Conservation (phyloP, 176 grass and related monocot genomes). For the Musa itinerans region DNA sequence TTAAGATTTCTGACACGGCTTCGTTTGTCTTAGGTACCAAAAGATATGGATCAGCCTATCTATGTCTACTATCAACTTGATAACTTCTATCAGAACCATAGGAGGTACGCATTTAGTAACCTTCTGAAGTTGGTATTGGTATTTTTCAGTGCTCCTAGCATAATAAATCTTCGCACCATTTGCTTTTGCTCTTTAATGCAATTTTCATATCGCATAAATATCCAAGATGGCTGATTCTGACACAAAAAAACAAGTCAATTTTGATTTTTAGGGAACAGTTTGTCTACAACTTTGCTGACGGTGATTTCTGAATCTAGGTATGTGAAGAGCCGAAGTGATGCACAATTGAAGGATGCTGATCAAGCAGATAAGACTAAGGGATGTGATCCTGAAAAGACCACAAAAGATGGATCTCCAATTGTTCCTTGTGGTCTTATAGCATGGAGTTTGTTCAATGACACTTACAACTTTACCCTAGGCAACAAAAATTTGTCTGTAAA, state of each 20-base stretch:
- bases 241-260: not conserved
- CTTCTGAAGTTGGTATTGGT: not conserved
- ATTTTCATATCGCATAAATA: not conserved
- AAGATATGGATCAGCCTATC: slow-evolving; percentile 76
- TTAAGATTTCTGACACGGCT: not conserved
- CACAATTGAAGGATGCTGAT: slow-evolving; percentile 37
- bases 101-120: slow-evolving; percentile 46
- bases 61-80: slow-evolving; percentile 97
- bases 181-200: not conserved
- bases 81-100: slow-evolving; percentile 99
- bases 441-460: slow-evolving; percentile 99
- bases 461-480: slow-evolving; percentile 57
- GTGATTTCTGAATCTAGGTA: slow-evolving; percentile 45
- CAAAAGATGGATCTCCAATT: slow-evolving; percentile 47
- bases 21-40: slow-evolving; percentile 50
- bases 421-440: slow-evolving; percentile 93
- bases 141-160: not conserved
- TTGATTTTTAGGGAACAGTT: not conserved
- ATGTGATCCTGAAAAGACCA: slow-evolving; percentile 73
- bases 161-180: not conserved
- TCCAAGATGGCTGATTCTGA: not conserved
- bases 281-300: not conserved
- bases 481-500: slow-evolving; percentile 55
- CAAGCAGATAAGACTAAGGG: slow-evolving; percentile 40
- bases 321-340: slow-evolving; percentile 92